Percentiles rank a stretch among this genome's conserved stretches.
phyloP scores from a whole-genome alignment of 73 alveolate species.

The Paramecium octaurelia region DNA sequence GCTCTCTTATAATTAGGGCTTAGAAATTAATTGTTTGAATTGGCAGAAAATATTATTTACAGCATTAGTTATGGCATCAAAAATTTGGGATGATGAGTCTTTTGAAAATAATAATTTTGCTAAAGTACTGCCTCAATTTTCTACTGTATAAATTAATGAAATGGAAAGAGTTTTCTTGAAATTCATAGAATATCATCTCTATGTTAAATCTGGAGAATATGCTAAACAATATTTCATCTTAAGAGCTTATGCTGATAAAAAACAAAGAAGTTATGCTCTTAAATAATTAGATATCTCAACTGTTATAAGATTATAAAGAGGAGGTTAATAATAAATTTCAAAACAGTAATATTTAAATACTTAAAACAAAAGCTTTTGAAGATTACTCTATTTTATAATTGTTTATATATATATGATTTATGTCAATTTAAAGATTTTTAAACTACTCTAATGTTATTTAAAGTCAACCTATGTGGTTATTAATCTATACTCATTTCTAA shows the following conservation, averaged over 20 bases:
- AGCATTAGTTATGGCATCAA: conserved; percentile 89
- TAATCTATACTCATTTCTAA: no score
- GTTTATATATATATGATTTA: neutral
- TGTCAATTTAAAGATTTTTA: no score
- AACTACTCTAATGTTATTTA: no score
- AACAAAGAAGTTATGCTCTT: conserved; percentile 69
- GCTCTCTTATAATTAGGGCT: conserved; percentile 87
- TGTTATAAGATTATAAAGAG: conserved; percentile 62
- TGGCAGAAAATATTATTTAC: conserved; percentile 96
- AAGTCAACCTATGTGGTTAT: no score
- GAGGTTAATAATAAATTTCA: conserved; percentile 9
- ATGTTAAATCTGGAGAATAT: conserved; percentile 93
- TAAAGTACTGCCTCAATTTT: conserved; percentile 91
- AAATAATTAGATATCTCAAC: conserved; percentile 76
- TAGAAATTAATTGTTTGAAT: conserved; percentile 92
- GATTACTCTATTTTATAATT: neutral
- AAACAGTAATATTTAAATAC: neutral
- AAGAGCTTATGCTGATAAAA: conserved; percentile 90
- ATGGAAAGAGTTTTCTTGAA: conserved; percentile 95
- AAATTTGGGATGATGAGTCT: conserved; percentile 99
- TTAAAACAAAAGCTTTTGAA: conserved; percentile 38
- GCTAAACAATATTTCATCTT: conserved; percentile 95
- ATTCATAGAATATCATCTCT: conserved; percentile 89
- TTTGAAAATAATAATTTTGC: conserved; percentile 98
- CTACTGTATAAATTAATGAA: conserved; percentile 91